Evolutionary conservation across 805 yeast genomes (phyloP), one percentile per base, ranked within the genome.

Genomic region (Kluyveromyces wickerhamii): DNA sequence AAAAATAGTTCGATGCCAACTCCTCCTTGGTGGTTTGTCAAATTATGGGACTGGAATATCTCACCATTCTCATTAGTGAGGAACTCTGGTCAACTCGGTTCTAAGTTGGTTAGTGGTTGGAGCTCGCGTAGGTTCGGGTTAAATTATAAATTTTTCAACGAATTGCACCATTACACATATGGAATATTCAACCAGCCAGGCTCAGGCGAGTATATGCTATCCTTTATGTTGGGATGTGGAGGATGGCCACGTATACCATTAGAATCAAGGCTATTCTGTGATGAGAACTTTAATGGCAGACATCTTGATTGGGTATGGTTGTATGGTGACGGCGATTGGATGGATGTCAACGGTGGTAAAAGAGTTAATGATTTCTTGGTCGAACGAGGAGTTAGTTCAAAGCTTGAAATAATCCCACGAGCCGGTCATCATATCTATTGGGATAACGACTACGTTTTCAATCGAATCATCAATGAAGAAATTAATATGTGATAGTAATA

Each of bases 161-260:
- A 73, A 5, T 62, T 89, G 44, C 97, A 92, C 51, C 66, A 67
- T 44, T 92, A 92, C 54, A 66, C 89, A 0, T 88, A 89, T 57
- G 73, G 78, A 4, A 84, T 88, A 9, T 92, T 92, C 66, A 83
- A 79, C 44, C 79, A 84, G 6, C 73, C 68, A 3, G 98, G 98
- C 0, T 83, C 94, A 0, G 97, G 97, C 5, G 98, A 89, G 60
- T 89, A 89, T 54, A 78, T 89, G 66, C 64, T 92, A 44, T 82
- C 85, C 45, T 82, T 80, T 51, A 65, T 87, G 13, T 62, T 89
- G 16, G 88, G 85, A 0, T 94, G 96, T 5, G 98, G 97, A 3
- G 97, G 95, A 0, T 74, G 75, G 32, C 94, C 96, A 1, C 66
- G 96, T 41, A 62, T 71, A 47, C 94, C 97, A 1, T 62, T 89